Evolutionary conservation across 352 stramenopile genomes (phyloP), one percentile per base, ranked within the genome.

Genomic region (Globisporangium heterothallicum): DNA sequence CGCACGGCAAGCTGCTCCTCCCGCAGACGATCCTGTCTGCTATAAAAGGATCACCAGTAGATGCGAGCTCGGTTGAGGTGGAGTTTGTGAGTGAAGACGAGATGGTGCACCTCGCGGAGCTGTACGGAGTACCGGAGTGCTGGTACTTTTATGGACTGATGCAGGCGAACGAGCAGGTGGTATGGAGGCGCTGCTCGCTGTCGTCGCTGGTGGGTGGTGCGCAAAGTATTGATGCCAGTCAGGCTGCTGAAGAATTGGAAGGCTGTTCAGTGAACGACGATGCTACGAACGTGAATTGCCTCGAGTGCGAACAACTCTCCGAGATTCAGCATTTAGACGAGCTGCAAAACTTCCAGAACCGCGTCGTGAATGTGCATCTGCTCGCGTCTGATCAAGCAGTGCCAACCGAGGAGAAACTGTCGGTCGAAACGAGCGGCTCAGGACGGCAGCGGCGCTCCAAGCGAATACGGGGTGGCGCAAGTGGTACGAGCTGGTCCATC

Each of bases 331-430:
- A 83, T 22, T 59, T 68, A 25, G 69, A 81, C 14, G 72, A 65
- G 53, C 51, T 84, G 2, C 53, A 80, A 29, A 86, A 93, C 36
- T 93, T 93, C 45, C 67, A 72, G 22, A 70, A 78, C 30, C 59
- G 74, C 18, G 61, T 78, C 14, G 63, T 93, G 12, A 68, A 85
- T 7, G 64, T 93, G 2, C 74, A 85, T 29, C 48, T 88, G 19
- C 55, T 93, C 8, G 58, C 56, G 9, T 66, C 77, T 7, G 70
- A 88, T 29, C 70, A 91, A 29, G 45, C 64, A 14, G 65, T 88
- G 4, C 78, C 74, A 3, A 71, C 60, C 0, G 66, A 58, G 1
- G 74, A 72, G 16, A 72, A 66, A 25, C 59, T 86, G 13, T 67
- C 70, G 1, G 55, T 64, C 2, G 67, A 84, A 7, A 64, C 51